phyloP scores from a whole-genome alignment of 169 alveolate genomes.

The Theileria annulata region DNA sequence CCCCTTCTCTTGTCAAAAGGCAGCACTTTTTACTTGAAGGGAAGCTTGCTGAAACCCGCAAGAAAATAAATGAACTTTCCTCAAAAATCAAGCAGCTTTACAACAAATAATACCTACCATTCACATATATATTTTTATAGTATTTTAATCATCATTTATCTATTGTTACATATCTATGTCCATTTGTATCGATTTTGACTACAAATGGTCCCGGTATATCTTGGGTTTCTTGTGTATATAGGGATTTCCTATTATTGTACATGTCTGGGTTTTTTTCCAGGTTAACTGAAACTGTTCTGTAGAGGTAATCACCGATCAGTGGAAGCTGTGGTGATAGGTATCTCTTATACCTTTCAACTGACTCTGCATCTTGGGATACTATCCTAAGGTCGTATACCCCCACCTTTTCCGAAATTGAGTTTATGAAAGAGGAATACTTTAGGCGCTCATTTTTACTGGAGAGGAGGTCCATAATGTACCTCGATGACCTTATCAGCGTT shows the following conservation, averaged over 20 bases:
- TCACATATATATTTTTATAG: not conserved
- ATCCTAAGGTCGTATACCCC: slow-evolving; percentile 57
- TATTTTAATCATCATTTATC: slow-evolving; percentile 3
- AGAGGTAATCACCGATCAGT: slow-evolving; percentile 66
- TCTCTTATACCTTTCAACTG: slow-evolving; percentile 37
- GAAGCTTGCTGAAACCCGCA: slow-evolving; percentile 21
- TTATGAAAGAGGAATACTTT: not conserved
- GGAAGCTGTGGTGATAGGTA: slow-evolving; percentile 62
- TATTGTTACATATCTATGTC: slow-evolving; percentile 28
- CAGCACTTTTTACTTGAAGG: slow-evolving; percentile 45
- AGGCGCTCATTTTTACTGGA: slow-evolving; percentile 12
- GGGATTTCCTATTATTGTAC: slow-evolving; percentile 6
- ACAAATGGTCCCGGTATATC: slow-evolving; percentile 59
- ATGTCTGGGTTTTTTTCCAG: slow-evolving; percentile 31
- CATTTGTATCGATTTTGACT: slow-evolving; percentile 27
- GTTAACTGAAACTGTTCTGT: slow-evolving; percentile 52
- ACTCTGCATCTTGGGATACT: slow-evolving; percentile 39
- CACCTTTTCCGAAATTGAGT: slow-evolving; percentile 28
- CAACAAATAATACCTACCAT: not conserved
- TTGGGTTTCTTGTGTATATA: slow-evolving; percentile 30
- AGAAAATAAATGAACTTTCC: slow-evolving; percentile 39
- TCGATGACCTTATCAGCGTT: slow-evolving; percentile 34
- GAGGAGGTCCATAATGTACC: slow-evolving; percentile 36
- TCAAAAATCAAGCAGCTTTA: slow-evolving; percentile 38
- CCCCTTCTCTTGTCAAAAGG: slow-evolving; percentile 50